phyloP scores from a whole-genome alignment of 441 rosid species.

The Macaranga tanarius region DNA sequence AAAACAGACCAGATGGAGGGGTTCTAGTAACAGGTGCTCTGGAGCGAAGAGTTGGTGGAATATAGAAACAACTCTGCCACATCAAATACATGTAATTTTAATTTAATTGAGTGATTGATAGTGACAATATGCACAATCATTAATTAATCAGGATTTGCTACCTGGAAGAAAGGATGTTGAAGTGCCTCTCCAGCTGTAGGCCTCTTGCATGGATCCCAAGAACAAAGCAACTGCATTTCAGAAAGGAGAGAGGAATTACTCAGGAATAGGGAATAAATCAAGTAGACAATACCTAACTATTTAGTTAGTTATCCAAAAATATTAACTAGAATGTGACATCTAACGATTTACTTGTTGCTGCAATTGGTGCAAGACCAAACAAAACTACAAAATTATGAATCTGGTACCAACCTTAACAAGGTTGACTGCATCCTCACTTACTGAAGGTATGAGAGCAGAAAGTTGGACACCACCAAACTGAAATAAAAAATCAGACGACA shows the following conservation, averaged over 20 bases:
- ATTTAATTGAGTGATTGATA: not conserved
- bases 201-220: slow-evolving; percentile 91
- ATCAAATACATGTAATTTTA: not conserved
- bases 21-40: slow-evolving; percentile 52
- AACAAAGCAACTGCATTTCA: slow-evolving; percentile 61
- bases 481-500: slow-evolving; percentile 19
- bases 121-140: not conserved
- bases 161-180: slow-evolving; percentile 96
- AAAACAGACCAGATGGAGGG: slow-evolving; percentile 67
- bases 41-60: slow-evolving; percentile 83
- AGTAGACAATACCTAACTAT: not conserved
- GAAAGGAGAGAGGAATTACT: not conserved
- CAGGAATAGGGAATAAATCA: not conserved
- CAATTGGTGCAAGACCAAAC: no score
- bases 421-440: slow-evolving; percentile 68
- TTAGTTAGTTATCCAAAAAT: not conserved
- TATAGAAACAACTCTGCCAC: slow-evolving; percentile 77
- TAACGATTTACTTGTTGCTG: not conserved
- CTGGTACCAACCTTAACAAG: slow-evolving; percentile 57
- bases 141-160: slow-evolving; percentile 17
- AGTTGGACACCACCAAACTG: slow-evolving; percentile 68
- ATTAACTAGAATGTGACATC: not conserved
- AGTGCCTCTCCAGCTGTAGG: slow-evolving; percentile 82
- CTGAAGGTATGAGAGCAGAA: slow-evolving; percentile 63
- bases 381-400: not conserved